A percentile compares a stretch with the other conserved stretches of the same genome.
phyloP scores from a whole-genome alignment of 208 protist genomes.

The Vickermania ingenoplastis region DNA sequence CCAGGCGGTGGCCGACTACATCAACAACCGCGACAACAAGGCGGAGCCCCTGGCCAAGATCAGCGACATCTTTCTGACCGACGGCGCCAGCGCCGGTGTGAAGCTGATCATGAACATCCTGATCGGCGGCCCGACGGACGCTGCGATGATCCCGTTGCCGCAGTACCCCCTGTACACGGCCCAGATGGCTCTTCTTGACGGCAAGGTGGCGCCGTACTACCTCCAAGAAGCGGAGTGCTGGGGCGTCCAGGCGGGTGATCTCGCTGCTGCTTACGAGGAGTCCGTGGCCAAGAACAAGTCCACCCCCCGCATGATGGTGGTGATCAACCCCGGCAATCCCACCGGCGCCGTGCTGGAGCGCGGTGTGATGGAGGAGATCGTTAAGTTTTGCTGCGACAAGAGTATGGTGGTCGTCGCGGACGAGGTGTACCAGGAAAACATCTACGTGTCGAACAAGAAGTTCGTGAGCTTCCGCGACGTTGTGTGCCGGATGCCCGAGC shows the following conservation, averaged over 20 bases:
- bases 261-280: slow-evolving; percentile 44
- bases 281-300: slow-evolving; percentile 48
- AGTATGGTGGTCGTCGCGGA: slow-evolving; percentile 95
- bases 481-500: slow-evolving; percentile 44
- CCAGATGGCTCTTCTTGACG: slow-evolving; percentile 92
- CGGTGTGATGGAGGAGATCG: slow-evolving; percentile 73
- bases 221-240: slow-evolving; percentile 92
- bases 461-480: slow-evolving; percentile 90
- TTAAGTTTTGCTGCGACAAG: slow-evolving; percentile 50
- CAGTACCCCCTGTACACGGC: slow-evolving; percentile 99
- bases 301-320: slow-evolving; percentile 89
- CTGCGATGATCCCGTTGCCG: slow-evolving; percentile 96
- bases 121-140: slow-evolving; percentile 54
- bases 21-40: slow-evolving; percentile 89
- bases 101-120: slow-evolving; percentile 80
- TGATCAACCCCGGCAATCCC: slow-evolving; percentile 99
- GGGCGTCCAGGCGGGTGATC: slow-evolving; percentile 60
- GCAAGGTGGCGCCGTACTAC: slow-evolving; percentile 88
- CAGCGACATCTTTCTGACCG: slow-evolving; percentile 90
- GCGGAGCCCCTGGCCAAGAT: slow-evolving; percentile 19
- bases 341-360: slow-evolving; percentile 89
- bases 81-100: slow-evolving; percentile 94
- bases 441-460: slow-evolving; percentile 86
- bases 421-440: slow-evolving; percentile 99
- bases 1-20: slow-evolving; percentile 90